Evolutionary conservation across 2,329 filamentous ascomycete species (phyloP).

Genomic region (Diaporthe citri): DNA sequence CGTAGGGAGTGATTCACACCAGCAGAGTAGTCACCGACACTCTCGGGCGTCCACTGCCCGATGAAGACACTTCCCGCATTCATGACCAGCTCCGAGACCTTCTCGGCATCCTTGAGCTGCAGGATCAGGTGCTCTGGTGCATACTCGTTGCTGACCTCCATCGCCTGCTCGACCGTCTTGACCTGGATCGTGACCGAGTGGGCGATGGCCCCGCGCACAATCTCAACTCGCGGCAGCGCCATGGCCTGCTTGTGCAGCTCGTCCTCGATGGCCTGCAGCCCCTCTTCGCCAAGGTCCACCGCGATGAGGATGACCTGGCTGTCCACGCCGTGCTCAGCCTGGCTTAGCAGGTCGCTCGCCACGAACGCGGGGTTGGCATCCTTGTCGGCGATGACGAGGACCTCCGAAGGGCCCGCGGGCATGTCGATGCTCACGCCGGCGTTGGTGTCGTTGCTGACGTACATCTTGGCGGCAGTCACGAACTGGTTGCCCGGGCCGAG

Average conservation of each 20-base stretch:
- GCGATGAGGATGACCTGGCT: slow-evolving; percentile 95
- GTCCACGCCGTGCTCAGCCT: slow-evolving; percentile 97
- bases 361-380: slow-evolving; percentile 93
- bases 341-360: slow-evolving; percentile 91
- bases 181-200: slow-evolving; percentile 92
- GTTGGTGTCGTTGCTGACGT: slow-evolving; percentile 96
- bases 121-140: slow-evolving; percentile 97
- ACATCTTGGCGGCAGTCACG: slow-evolving; percentile 98
- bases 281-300: slow-evolving; percentile 78
- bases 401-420: slow-evolving; percentile 96
- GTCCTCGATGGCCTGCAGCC: slow-evolving; percentile 87
- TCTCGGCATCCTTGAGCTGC: slow-evolving; percentile 83
- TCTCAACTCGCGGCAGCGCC: slow-evolving; percentile 89
- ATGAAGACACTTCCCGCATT: slow-evolving; percentile 98
- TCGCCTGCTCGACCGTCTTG: slow-evolving; percentile 77
- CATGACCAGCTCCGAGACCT: slow-evolving; percentile 81
- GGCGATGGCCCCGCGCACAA: slow-evolving; percentile 88
- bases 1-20: slow-evolving; percentile 97
- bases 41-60: slow-evolving; percentile 96
- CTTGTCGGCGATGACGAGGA: slow-evolving; percentile 94
- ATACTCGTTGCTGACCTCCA: slow-evolving; percentile 90
- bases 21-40: slow-evolving; percentile 96
- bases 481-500: slow-evolving; percentile 98
- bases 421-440: slow-evolving; percentile 97
- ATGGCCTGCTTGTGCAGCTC: slow-evolving; percentile 90